Conservation (phyloP, 2,329 filamentous ascomycete species). For the Penicillium occitanis region DNA sequence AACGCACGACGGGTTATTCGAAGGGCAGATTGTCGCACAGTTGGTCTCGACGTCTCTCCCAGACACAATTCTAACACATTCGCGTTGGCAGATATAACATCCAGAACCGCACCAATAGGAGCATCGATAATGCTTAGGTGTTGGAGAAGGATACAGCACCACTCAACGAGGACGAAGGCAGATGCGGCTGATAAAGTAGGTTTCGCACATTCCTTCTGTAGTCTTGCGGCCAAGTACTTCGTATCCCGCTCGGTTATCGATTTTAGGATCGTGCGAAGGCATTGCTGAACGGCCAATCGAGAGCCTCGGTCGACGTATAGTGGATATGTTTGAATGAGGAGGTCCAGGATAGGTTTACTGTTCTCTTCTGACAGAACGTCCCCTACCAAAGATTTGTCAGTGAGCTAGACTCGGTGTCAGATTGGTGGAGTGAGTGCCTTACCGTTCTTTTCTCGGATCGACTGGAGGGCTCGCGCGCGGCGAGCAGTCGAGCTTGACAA, state of each 20-base stretch:
- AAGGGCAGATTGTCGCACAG: constrained; percentile 70
- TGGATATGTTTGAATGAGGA: constrained; percentile 84
- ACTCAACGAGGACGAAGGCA: constrained; percentile 87
- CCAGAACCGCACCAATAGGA: constrained; percentile 57
- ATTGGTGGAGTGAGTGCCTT: constrained; percentile 18
- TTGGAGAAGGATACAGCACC: constrained; percentile 79
- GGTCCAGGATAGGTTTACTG: constrained; percentile 57
- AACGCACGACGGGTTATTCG: constrained; percentile 77
- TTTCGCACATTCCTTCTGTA: constrained; percentile 74
- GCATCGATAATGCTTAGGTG: constrained; percentile 67
- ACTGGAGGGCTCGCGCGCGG: constrained; percentile 43
- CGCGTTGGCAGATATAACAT: constrained; percentile 68
- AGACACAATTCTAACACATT: constrained; percentile 76
- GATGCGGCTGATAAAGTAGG: constrained; percentile 72
- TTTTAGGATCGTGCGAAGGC: constrained; percentile 67
- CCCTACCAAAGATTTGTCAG: constrained; percentile 29
- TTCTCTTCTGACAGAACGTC: constrained; percentile 34
- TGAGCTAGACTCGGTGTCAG: constrained; percentile 17
- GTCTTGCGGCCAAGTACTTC: constrained; percentile 62
- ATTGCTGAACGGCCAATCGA: constrained; percentile 77
- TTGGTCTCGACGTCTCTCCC: constrained; percentile 61
- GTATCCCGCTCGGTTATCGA: constrained; percentile 53
- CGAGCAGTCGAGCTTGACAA: constrained; percentile 45
- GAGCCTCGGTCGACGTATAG: constrained; percentile 85
- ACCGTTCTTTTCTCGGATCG: constrained; percentile 48